Evolutionary conservation across 192 early-diverging fungal species (phyloP), one percentile per base, ranked within the genome.

Genomic region (Umbelopsis vinacea): DNA sequence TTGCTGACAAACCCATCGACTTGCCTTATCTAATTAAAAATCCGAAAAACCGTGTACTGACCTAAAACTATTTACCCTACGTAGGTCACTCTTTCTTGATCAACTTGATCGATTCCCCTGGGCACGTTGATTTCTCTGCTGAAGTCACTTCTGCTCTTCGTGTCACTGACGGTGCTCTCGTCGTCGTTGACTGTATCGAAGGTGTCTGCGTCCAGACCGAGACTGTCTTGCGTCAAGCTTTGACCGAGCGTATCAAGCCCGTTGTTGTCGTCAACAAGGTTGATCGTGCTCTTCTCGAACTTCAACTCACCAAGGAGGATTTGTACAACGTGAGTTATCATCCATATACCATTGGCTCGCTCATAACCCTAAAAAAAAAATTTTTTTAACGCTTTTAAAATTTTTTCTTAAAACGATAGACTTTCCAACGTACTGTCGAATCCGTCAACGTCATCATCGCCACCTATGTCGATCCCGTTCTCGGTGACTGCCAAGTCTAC

Each of bases 71-170:
- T 22, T 29, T 26, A 9, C 52, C n/a, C n/a, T 75, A n/a, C 23
- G 57, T 63, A 90, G 89, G 90, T 71, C 86, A 85, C 75, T 91
- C 90, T 76, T 99, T 97, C 92, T 88, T 98, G 91, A 96, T 99
- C 84, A 99, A 99, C 91, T 85, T 99, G 88, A 97, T 99, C 78
- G 97, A 99, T 86, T 97, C 97, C 46, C 97, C 97, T 66, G 97
- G 97, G 68, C 97, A 99, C 92, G 97, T 98, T 78, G 96, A 98
- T 82, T 99, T 99, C 88, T 96, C 95, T 69, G 96, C 95, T 76
- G 97, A 99, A 87, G 97, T 99, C 72, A 97, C 96, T 67, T 95
- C 96, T 79, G 96, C 96, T 70, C 94, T 99, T 74, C 95, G 96
- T 94, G 96, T 99, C 74, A 97, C 96, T 71, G 97, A 99, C 87